phyloP scores from a whole-genome alignment of 768 basidiomycete genomes.

The Tremella mesenterica region DNA sequence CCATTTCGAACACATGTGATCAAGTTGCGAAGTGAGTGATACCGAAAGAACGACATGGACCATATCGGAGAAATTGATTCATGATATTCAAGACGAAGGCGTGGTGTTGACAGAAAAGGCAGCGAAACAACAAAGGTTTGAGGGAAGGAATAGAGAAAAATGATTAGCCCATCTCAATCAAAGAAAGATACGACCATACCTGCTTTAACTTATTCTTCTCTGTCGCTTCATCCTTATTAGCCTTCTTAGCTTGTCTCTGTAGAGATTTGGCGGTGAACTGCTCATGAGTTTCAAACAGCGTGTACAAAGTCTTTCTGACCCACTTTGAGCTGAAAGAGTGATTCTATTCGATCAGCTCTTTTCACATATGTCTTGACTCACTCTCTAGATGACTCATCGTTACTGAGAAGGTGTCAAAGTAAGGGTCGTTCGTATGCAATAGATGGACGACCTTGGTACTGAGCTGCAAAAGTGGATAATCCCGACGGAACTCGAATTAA shows the following conservation, averaged over 20 bases:
- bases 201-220: slow-evolving; percentile 92
- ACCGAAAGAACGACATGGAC: not conserved
- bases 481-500: no score
- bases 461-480: no score
- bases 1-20: not conserved
- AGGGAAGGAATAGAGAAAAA: not conserved
- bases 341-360: slow-evolving; percentile 54
- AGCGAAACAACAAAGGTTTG: not conserved
- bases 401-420: not conserved
- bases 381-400: slow-evolving; percentile 59
- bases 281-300: slow-evolving; percentile 1
- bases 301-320: slow-evolving; percentile 11
- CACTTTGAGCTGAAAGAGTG: slow-evolving; percentile 97
- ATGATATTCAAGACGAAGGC: not conserved
- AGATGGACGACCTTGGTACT: no score
- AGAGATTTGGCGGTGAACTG: slow-evolving; percentile 98
- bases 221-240: slow-evolving; percentile 81
- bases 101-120: not conserved
- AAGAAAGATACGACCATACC: slow-evolving; percentile 48
- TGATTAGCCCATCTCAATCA: not conserved
- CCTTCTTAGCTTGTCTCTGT: slow-evolving; percentile 90
- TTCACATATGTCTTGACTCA: slow-evolving; percentile 47
- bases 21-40: not conserved
- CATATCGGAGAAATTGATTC: not conserved
- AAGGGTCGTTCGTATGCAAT: no score